phyloP scores from a whole-genome alignment of 2,329 filamentous ascomycete species.

The Claviceps maximensis region DNA sequence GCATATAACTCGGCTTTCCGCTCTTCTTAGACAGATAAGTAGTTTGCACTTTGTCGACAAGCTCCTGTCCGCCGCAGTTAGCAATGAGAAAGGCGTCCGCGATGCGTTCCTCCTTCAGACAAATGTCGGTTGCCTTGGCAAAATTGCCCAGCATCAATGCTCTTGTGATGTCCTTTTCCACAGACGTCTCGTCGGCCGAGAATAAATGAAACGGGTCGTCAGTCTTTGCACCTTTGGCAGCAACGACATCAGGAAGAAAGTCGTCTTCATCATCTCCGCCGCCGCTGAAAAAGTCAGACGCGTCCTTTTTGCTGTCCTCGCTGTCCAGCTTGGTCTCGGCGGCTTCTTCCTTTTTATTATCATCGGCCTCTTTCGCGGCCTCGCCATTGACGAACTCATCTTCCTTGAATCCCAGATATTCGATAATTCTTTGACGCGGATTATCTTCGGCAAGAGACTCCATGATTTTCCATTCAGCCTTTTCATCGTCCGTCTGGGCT shows the following conservation, averaged over 20 bases:
- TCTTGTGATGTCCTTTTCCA: slow-evolving; percentile 77
- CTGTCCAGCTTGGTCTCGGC: slow-evolving; percentile 20
- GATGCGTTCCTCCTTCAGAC: slow-evolving; percentile 75
- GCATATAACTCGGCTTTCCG: slow-evolving; percentile 78
- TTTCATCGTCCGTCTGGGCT: slow-evolving; percentile 78
- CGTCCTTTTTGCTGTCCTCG: slow-evolving; percentile 40
- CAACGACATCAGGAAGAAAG: slow-evolving; percentile 73
- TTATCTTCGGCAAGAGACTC: slow-evolving; percentile 76
- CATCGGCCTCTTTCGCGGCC: slow-evolving; percentile 19
- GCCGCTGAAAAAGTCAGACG: slow-evolving; percentile 68
- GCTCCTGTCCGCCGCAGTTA: slow-evolving; percentile 85
- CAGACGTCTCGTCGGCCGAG: slow-evolving; percentile 65
- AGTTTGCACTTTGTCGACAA: slow-evolving; percentile 86
- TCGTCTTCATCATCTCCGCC: slow-evolving; percentile 53
- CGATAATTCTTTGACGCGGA: slow-evolving; percentile 72
- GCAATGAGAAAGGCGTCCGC: slow-evolving; percentile 97
- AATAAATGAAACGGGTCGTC: slow-evolving; percentile 91
- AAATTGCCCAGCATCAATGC: slow-evolving; percentile 86
- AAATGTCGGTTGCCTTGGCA: slow-evolving; percentile 76
- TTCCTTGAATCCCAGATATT: slow-evolving; percentile 78
- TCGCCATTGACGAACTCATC: slow-evolving; percentile 37
- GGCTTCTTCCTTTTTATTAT: slow-evolving; percentile 14
- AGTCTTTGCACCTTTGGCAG: slow-evolving; percentile 83
- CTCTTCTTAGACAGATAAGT: slow-evolving; percentile 78
- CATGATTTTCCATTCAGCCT: slow-evolving; percentile 91